Percentiles rank a stretch among this genome's conserved stretches.
These are phyloP conservation scores for Aquilaria malaccensis DNA, from an alignment of 345 rosid species.

Conservation along the genomic window DNA sequence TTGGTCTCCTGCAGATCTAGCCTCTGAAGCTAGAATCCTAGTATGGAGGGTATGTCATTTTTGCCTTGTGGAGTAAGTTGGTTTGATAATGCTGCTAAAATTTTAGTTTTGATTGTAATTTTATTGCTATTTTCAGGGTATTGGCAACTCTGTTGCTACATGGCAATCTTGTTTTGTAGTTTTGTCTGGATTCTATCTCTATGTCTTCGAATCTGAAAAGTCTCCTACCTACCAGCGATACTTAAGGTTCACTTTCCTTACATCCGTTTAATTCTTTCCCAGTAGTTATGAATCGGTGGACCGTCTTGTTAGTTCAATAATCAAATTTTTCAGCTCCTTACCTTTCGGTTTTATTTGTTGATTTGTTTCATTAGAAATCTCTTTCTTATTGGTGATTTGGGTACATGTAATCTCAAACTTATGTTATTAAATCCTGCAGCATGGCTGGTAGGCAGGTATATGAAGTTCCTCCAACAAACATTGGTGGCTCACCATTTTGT, in stretches of 20 bases:
- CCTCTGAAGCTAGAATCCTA: constrained; percentile 67
- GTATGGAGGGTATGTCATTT: constrained; percentile 77
- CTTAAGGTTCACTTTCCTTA: constrained; percentile 51
- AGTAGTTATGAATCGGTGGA: background rate
- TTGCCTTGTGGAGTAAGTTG: constrained; percentile 9
- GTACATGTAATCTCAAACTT: background rate
- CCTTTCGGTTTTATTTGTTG: background rate
- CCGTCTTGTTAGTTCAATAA: constrained; percentile 2
- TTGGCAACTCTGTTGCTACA: constrained; percentile 85
- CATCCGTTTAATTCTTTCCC: constrained; percentile 13
- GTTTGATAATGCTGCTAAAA: constrained; percentile 18
- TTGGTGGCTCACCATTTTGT: constrained; percentile 86
- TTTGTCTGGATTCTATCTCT: constrained; percentile 79
- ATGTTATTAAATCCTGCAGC: constrained; percentile 38
- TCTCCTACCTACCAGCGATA: constrained; percentile 77
- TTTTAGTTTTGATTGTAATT: constrained; percentile 8
- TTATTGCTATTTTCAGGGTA: constrained; percentile 52
- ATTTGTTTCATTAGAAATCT: constrained; percentile 12
- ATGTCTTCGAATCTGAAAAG: constrained; percentile 73
- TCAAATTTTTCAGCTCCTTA: constrained; percentile 1
- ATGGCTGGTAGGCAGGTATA: constrained; percentile 88
- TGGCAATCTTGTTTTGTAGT: constrained; percentile 94
- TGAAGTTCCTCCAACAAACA: constrained; percentile 69
- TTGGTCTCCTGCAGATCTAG: constrained; percentile 73
- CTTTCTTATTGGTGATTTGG: constrained; percentile 14